phyloP scores from a whole-genome alignment of 768 basidiomycete species.

The Porphyrellus cyaneotinctus region DNA sequence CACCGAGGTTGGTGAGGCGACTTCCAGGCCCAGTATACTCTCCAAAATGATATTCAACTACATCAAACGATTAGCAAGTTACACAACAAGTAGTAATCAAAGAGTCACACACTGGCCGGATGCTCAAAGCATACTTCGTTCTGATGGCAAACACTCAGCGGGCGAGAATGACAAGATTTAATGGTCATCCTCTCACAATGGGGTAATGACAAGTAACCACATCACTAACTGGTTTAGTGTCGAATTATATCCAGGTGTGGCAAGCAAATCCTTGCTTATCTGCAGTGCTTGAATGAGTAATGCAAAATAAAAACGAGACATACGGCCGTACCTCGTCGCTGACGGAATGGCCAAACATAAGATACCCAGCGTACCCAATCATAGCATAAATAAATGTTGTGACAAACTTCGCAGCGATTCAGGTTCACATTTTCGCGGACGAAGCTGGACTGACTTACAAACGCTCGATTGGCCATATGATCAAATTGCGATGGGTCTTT shows the following conservation, averaged over 20 bases:
- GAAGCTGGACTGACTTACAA: conserved; percentile 46
- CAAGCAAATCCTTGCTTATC: conserved; percentile 81
- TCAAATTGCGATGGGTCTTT: conserved; percentile 74
- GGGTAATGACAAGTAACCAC: conserved; percentile 82
- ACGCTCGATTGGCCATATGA: conserved; percentile 80
- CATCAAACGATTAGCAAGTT: not conserved
- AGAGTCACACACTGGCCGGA: conserved; percentile 58
- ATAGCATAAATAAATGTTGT: conserved; percentile 61
- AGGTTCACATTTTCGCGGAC: not conserved
- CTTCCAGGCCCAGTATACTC: conserved; percentile 67
- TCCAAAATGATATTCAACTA: conserved; percentile 83
- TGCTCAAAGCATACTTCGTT: conserved; percentile 84
- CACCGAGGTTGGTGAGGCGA: conserved; percentile 10
- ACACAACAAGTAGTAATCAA: not conserved
- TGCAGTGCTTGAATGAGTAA: conserved; percentile 26
- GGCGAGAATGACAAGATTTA: not conserved
- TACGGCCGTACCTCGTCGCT: conserved; percentile 66
- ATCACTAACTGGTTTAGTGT: conserved; percentile 68
- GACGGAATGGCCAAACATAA: conserved; percentile 84
- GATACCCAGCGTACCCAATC: conserved; percentile 78
- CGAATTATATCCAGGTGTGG: conserved; percentile 67
- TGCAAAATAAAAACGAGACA: not conserved
- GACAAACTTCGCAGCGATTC: conserved; percentile 40
- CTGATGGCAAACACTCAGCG: conserved; percentile 35
- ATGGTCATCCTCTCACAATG: conserved; percentile 46